Conservation (phyloP, 2,329 filamentous ascomycete species). For the Penicillium sp. region DNA sequence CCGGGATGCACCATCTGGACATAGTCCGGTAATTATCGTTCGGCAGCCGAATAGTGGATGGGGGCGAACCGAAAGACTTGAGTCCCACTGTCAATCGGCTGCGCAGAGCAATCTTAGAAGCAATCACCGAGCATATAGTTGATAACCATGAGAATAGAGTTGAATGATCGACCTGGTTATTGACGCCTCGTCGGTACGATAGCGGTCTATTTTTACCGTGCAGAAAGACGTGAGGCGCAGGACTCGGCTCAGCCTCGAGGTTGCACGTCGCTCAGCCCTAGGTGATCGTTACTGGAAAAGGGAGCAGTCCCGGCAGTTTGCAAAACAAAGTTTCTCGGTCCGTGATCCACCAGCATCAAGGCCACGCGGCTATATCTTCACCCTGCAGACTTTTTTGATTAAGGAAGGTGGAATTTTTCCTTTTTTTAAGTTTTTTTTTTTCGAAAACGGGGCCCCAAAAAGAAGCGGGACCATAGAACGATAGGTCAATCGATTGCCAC, state of each 20-base stretch:
- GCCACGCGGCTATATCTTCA: constrained; percentile 13
- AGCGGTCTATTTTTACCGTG: constrained; percentile 3
- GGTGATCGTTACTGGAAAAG: constrained; percentile 9
- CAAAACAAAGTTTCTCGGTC: constrained; percentile 14
- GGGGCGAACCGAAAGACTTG: no score
- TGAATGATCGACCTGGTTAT: background rate
- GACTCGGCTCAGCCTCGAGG: constrained; percentile 13
- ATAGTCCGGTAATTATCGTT: no score
- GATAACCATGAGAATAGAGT: no score
- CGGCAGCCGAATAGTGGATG: no score
- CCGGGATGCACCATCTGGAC: no score
- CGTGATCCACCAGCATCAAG: background rate
- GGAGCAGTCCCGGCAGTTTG: background rate
- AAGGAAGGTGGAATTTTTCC: no score
- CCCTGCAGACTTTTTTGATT: background rate
- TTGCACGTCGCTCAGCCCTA: constrained; percentile 14
- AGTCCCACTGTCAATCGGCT: no score
- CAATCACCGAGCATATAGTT: no score
- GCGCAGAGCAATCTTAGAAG: no score
- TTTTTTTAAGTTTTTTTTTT: no score
- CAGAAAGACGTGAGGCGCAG: constrained; percentile 8
- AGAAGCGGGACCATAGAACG: no score
- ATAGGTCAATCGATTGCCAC: background rate
- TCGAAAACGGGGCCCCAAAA: no score
- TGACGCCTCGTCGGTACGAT: background rate